phyloP scores from a whole-genome alignment of 257 asterid genomes.

The Petunia axillaris region DNA sequence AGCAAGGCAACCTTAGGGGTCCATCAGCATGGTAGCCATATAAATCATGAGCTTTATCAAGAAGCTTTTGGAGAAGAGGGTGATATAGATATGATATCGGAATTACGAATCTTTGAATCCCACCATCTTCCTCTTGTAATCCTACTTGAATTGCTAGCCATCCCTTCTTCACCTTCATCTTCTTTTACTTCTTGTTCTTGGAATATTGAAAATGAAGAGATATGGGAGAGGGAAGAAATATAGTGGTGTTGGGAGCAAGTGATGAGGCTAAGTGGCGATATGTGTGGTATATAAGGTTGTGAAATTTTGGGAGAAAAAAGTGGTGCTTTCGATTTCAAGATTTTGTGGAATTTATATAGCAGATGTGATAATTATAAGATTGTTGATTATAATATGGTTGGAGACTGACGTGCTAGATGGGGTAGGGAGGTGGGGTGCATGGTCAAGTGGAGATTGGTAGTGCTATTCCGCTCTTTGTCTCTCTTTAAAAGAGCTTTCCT shows the following conservation, averaged over 20 bases:
- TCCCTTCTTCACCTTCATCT: slow-evolving; percentile 29
- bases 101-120: slow-evolving; percentile 38
- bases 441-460: slow-evolving; percentile 22
- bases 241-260: neutral
- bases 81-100: slow-evolving; percentile 49
- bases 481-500: too few relatives aligned
- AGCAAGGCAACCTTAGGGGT: slow-evolving; percentile 46
- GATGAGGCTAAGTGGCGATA: slow-evolving; percentile 5
- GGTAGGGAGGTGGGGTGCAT: neutral
- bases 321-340: neutral
- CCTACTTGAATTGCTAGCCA: slow-evolving; percentile 52
- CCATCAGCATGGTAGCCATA: slow-evolving; percentile 50
- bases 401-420: neutral
- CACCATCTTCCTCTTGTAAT: slow-evolving; percentile 37
- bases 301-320: neutral
- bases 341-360: neutral
- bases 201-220: neutral
- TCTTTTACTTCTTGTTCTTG: neutral
- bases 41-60: slow-evolving; percentile 46
- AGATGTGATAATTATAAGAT: neutral
- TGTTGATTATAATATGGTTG: neutral
- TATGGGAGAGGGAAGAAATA: neutral
- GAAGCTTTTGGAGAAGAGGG: slow-evolving; percentile 42
- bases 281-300: slow-evolving; percentile 12
- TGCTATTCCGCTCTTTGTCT: neutral